Evolutionary conservation across 2,329 filamentous ascomycete genomes (phyloP), one percentile per base, ranked within the genome.

Genomic region (Fusarium citri): DNA sequence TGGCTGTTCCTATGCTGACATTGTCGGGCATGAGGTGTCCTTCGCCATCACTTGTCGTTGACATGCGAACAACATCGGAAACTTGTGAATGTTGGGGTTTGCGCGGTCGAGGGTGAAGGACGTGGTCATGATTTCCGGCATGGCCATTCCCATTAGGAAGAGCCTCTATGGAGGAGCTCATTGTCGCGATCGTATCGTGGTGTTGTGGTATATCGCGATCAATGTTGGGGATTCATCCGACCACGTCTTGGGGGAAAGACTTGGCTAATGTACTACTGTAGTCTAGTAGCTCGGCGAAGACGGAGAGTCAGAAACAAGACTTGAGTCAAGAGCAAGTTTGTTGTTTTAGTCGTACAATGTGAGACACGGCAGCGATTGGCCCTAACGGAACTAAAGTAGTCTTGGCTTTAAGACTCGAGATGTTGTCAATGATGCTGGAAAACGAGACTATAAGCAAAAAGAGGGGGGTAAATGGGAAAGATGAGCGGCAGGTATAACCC

Each of bases 1-100:
- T 86, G 10, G 74, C 34, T 40, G 68, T 75, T 6, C 74, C 61
- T 30, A 50, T 71, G 49, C 73, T 76, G 31, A 51, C 68, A 31
- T 80, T 83, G 37, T 81, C 72, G 7, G 77, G 80, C 18, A 67
- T 57, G 25, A 83, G 77, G 18, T 78, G 73, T 54, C 77, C 78
- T 56, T 82, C 78, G 58, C 62, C 74, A n/a, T 78, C 74, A 22
- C 70, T 71, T 25, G 76, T 72, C 12, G 81, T 81, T 14, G 76
- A 73, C 55, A 75, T 76, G 48, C 78, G 79, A 65, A 81, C 82
- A 46, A 83, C 76, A 55, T 82, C 81, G 5, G 81, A 78, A n/a
- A 85, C 76, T 71, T 85, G 84, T 4, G 82, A 77, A 59, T 86
- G 84, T 65, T 83, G 78, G 1, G 84, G 82, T 69, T 86, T 87